Conservation (phyloP, 495 filamentous ascomycete species). For the Hypoxylon lienhwacheense region DNA sequence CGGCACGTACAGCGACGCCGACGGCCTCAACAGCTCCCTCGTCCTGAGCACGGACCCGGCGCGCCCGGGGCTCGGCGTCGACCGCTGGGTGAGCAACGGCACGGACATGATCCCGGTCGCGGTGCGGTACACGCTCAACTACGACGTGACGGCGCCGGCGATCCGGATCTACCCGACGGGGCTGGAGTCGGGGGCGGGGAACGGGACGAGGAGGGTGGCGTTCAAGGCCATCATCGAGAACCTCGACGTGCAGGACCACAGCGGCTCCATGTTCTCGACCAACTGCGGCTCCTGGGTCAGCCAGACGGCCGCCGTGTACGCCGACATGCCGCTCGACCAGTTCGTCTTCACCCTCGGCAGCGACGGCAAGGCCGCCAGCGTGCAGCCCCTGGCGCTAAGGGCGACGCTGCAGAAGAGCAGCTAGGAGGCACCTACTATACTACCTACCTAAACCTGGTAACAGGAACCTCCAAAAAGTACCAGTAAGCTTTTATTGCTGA, state of each 20-base stretch:
- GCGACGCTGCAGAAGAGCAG: conserved; percentile 18
- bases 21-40: conserved; percentile 36
- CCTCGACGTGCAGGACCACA: conserved; percentile 30
- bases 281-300: conserved; percentile 54
- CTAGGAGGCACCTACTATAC: no score
- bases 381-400: conserved; percentile 51
- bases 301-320: conserved; percentile 50
- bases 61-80: conserved; percentile 50
- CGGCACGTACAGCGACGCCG: conserved; percentile 42
- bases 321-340: conserved; percentile 50
- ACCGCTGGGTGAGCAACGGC: conserved; percentile 54
- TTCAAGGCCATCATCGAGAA: conserved; percentile 52
- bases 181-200: conserved; percentile 34
- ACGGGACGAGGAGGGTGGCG: conserved; percentile 39
- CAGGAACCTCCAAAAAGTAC: no score
- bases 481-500: no score
- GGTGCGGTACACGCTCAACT: conserved; percentile 39
- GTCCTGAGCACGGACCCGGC: conserved; percentile 42
- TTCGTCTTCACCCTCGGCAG: conserved; percentile 52
- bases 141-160: conserved; percentile 38
- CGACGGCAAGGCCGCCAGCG: conserved; percentile 44
- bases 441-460: no score
- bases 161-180: conserved; percentile 57
- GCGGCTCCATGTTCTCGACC: conserved; percentile 45
- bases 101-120: conserved; percentile 49